These are phyloP conservation scores for Mesotaenium endlicherianum DNA, from an alignment of 139 green algal species.

Conservation along the genomic window DNA sequence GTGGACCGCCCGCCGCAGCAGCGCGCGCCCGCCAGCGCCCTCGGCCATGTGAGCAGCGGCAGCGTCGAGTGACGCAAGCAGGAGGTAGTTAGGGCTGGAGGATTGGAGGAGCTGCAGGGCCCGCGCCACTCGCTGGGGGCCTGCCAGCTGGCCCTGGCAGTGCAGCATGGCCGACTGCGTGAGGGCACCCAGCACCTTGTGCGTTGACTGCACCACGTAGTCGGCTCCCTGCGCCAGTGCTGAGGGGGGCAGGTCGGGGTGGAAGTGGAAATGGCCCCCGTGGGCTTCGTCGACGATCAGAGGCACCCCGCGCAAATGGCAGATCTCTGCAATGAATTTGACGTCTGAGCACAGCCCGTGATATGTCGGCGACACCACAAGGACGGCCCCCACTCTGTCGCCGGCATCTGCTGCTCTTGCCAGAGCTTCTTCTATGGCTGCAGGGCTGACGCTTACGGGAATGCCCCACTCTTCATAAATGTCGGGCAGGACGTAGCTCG, in stretches of 20 bases:
- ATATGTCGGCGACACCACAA: conserved; percentile 89
- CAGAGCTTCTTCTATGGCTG: background rate
- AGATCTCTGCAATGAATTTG: conserved; percentile 60
- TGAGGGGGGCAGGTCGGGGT: conserved; percentile 5
- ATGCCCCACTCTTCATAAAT: conserved; percentile 15
- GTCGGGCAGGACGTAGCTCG: conserved; percentile 38
- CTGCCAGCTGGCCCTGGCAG: conserved; percentile 13
- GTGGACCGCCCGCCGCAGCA: background rate
- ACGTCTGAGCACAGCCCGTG: conserved; percentile 65
- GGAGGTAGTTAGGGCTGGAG: conserved; percentile 82
- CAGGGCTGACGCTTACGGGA: background rate
- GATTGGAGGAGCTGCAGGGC: conserved; percentile 61
- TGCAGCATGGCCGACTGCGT: conserved; percentile 95
- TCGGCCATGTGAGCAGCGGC: conserved; percentile 56
- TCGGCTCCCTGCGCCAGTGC: conserved; percentile 77
- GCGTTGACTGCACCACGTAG: conserved; percentile 85
- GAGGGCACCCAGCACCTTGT: conserved; percentile 78
- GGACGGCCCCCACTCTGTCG: conserved; percentile 58
- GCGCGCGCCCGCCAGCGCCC: background rate
- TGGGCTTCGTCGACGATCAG: conserved; percentile 93
- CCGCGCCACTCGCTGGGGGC: background rate
- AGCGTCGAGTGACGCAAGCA: conserved; percentile 87
- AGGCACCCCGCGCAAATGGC: conserved; percentile 60
- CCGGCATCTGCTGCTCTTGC: conserved; percentile 1
- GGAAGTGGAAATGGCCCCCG: conserved; percentile 76